Percentiles rank a stretch among this genome's conserved stretches.
These are phyloP conservation scores for Phyllostachys edulis DNA, from an alignment of 176 grass and related monocot species.

Conservation along the genomic window DNA sequence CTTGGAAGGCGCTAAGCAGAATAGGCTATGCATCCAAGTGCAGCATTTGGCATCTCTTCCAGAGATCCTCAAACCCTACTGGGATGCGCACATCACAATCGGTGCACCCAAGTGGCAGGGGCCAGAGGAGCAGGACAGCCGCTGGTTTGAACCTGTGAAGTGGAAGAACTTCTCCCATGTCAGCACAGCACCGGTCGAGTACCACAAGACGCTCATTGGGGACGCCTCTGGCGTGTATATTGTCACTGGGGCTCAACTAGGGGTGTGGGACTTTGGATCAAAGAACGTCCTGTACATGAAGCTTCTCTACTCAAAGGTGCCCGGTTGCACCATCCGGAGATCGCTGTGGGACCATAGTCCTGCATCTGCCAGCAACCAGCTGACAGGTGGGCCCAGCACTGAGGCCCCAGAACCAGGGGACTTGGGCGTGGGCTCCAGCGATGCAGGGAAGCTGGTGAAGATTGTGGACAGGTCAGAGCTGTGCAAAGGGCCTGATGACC, in stretches of 20 bases:
- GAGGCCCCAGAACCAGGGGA: constrained; percentile 12
- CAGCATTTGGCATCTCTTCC: constrained; percentile 60
- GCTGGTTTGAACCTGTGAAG: constrained; percentile 71
- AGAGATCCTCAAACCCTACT: constrained; percentile 63
- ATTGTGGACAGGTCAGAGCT: constrained; percentile 66
- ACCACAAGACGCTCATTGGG: constrained; percentile 33
- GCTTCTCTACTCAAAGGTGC: constrained; percentile 62
- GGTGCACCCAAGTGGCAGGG: constrained; percentile 67
- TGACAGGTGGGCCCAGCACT: not conserved
- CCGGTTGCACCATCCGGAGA: constrained; percentile 61
- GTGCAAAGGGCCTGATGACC: constrained; percentile 56
- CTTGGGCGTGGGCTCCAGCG: constrained; percentile 28
- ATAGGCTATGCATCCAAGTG: constrained; percentile 54
- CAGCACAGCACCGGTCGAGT: constrained; percentile 58
- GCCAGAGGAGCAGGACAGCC: constrained; percentile 70
- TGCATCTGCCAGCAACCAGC: not conserved
- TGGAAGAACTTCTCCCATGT: constrained; percentile 73
- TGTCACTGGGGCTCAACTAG: constrained; percentile 66
- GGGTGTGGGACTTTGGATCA: constrained; percentile 68
- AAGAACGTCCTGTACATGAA: constrained; percentile 71
- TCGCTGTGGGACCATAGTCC: constrained; percentile 66
- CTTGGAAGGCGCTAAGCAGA: constrained; percentile 63
- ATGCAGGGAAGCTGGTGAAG: constrained; percentile 36
- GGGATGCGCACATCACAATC: constrained; percentile 57
- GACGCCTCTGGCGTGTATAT: constrained; percentile 44